These are phyloP conservation scores for Ilyonectria robusta DNA, from an alignment of 2,329 filamentous ascomycete genomes.

Conservation along the genomic window DNA sequence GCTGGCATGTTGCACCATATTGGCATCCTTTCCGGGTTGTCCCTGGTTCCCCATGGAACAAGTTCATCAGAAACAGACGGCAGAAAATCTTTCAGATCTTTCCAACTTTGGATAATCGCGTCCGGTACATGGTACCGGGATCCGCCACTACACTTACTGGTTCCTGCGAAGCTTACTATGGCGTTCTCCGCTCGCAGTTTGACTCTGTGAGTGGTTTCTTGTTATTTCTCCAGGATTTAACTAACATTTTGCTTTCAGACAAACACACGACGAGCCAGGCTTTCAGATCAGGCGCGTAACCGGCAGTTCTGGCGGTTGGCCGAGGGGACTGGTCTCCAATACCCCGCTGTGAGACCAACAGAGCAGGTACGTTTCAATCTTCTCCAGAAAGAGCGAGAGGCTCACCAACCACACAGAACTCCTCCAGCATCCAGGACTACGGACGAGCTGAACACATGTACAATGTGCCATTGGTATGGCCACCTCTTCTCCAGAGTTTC, in stretches of 20 bases:
- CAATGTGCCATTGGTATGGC: constrained; percentile 29
- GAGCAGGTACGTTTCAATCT: constrained; percentile 14
- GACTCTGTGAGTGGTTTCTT: constrained; percentile 15
- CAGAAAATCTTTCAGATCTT: constrained; percentile 25
- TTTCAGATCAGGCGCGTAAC: background rate
- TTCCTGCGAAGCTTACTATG: constrained; percentile 20
- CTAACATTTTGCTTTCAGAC: constrained; percentile 13
- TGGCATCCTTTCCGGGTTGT: constrained; percentile 41
- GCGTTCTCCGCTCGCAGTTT: constrained; percentile 18
- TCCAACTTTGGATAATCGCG: background rate
- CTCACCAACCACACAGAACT: background rate
- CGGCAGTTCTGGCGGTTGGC: constrained; percentile 25
- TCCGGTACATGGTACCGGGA: constrained; percentile 32
- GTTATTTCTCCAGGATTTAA: too few species aligned
- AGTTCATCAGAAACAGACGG: constrained; percentile 39
- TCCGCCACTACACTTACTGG: constrained; percentile 18
- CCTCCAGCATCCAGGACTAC: background rate
- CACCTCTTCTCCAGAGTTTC: background rate
- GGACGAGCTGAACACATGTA: constrained; percentile 16
- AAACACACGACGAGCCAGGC: background rate
- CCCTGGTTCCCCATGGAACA: constrained; percentile 45
- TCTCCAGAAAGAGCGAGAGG: background rate
- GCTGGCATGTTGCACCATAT: constrained; percentile 32
- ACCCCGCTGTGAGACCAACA: constrained; percentile 11
- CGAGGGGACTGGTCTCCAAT: constrained; percentile 19